phyloP scores from a whole-genome alignment of 2,329 filamentous ascomycete genomes.

The Septoria linicola region DNA sequence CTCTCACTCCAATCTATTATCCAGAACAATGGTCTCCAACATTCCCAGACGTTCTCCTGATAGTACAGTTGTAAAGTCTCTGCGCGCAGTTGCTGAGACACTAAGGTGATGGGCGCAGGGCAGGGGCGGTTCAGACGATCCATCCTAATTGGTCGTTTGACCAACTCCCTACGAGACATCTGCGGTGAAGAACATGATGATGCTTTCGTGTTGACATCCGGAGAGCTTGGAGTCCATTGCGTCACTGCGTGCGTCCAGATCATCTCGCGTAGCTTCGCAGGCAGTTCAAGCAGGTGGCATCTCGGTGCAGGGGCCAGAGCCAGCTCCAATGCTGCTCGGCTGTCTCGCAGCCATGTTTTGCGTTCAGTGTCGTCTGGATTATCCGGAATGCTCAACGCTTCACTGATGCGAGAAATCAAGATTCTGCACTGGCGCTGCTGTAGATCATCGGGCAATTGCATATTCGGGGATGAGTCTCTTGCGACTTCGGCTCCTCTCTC shows the following conservation, averaged over 20 bases:
- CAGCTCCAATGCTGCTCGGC: background rate
- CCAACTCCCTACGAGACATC: slow-evolving; percentile 3
- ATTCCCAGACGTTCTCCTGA: slow-evolving; percentile 28
- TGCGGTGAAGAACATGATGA: background rate
- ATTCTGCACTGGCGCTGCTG: no score
- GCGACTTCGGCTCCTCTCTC: slow-evolving; percentile 1
- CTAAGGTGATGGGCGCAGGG: slow-evolving; percentile 25
- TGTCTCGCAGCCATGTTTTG: background rate
- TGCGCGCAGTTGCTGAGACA: slow-evolving; percentile 23
- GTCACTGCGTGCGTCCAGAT: slow-evolving; percentile 27
- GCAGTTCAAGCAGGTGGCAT: slow-evolving; percentile 25
- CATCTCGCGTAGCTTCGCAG: slow-evolving; percentile 26
- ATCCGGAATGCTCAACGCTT: no score
- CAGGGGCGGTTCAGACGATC: slow-evolving; percentile 22
- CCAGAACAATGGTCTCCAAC: slow-evolving; percentile 31
- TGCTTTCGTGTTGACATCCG: background rate
- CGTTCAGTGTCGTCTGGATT: background rate
- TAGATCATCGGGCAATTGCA: no score
- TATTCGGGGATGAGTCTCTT: no score
- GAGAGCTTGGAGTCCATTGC: slow-evolving; percentile 20
- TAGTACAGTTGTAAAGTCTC: slow-evolving; percentile 32
- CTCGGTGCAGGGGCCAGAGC: background rate
- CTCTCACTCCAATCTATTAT: slow-evolving; percentile 26
- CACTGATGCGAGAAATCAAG: no score
- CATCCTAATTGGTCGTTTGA: slow-evolving; percentile 24